phyloP scores from a whole-genome alignment of 1,284 basidiomycete species.

The Microbotryomycetes sp. region DNA sequence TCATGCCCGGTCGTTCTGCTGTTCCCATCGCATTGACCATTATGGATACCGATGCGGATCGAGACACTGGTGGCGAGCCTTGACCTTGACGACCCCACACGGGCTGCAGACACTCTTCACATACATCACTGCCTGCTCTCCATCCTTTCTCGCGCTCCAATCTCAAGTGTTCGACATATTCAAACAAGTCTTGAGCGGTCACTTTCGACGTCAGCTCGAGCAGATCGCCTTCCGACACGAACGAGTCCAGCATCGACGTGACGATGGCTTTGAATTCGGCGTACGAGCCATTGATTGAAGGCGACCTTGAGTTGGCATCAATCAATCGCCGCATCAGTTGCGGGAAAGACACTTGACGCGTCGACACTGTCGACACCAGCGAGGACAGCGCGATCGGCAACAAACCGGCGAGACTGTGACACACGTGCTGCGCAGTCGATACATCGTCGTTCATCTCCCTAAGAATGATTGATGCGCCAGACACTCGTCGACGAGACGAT shows the following conservation, averaged over 20 bases:
- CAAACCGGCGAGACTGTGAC: constrained; percentile 59
- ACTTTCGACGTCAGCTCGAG: constrained; percentile 80
- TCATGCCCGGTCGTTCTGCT: constrained; percentile 27
- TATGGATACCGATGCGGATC: constrained; percentile 23
- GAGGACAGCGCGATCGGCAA: constrained; percentile 80
- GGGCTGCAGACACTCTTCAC: constrained; percentile 20
- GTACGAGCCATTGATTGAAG: constrained; percentile 51
- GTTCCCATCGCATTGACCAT: constrained; percentile 30
- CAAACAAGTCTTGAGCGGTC: constrained; percentile 74
- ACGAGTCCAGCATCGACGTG: constrained; percentile 88
- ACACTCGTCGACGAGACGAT: constrained; percentile 19
- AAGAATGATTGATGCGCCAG: constrained; percentile 23
- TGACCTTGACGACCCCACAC: constrained; percentile 24
- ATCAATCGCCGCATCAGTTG: constrained; percentile 83
- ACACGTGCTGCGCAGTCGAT: constrained; percentile 39
- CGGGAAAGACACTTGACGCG: constrained; percentile 81
- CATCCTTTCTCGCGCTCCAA: constrained; percentile 24
- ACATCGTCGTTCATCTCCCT: constrained; percentile 30
- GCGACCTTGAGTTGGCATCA: constrained; percentile 44
- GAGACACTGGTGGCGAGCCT: constrained; percentile 26
- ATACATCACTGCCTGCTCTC: constrained; percentile 19
- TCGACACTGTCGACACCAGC: constrained; percentile 74
- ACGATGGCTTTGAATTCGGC: constrained; percentile 86
- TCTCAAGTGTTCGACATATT: constrained; percentile 53
- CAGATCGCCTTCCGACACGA: constrained; percentile 83